These are phyloP conservation scores for Tetrapisispora pingtungensis DNA, from an alignment of 805 yeast species.

Conservation along the genomic window DNA sequence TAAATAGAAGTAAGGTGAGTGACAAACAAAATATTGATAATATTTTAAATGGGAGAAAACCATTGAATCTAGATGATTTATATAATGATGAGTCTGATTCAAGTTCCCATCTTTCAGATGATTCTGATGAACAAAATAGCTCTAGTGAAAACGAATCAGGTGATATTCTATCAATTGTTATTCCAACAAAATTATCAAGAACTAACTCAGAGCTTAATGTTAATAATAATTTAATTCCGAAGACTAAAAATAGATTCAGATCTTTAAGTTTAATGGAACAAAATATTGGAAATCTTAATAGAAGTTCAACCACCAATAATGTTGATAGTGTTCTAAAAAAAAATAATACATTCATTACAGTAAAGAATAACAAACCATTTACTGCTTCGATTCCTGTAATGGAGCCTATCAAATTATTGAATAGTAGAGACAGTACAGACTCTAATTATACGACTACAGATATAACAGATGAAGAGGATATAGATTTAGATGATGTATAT, in stretches of 20 bases:
- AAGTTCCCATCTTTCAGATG: slow-evolving; percentile 10
- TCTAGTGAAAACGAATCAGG: slow-evolving; percentile 26
- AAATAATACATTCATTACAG: background rate
- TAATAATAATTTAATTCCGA: background rate
- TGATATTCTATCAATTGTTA: slow-evolving; percentile 31
- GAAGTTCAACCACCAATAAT: slow-evolving; percentile 7
- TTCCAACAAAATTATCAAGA: slow-evolving; percentile 24
- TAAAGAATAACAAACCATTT: background rate
- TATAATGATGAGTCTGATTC: slow-evolving; percentile 10
- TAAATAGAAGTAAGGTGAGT: slow-evolving; percentile 8
- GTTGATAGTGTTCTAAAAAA: background rate
- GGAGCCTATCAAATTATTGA: background rate
- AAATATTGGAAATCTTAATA: background rate
- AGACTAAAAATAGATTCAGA: slow-evolving; percentile 20
- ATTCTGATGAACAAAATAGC: slow-evolving; percentile 17
- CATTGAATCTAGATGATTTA: slow-evolving; percentile 5
- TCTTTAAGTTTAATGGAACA: slow-evolving; percentile 28
- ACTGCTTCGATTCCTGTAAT: background rate
- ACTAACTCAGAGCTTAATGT: slow-evolving; percentile 14
- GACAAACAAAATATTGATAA: slow-evolving; percentile 5
- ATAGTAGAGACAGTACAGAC: background rate
- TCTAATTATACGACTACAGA: background rate
- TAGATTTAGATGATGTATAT: slow-evolving; percentile 2
- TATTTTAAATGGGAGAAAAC: slow-evolving; percentile 5
- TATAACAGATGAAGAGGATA: slow-evolving; percentile 1